Base-by-base conservation (phyloP, 2,329 filamentous ascomycete genomes). In the Trichoderma sp. region DNA sequence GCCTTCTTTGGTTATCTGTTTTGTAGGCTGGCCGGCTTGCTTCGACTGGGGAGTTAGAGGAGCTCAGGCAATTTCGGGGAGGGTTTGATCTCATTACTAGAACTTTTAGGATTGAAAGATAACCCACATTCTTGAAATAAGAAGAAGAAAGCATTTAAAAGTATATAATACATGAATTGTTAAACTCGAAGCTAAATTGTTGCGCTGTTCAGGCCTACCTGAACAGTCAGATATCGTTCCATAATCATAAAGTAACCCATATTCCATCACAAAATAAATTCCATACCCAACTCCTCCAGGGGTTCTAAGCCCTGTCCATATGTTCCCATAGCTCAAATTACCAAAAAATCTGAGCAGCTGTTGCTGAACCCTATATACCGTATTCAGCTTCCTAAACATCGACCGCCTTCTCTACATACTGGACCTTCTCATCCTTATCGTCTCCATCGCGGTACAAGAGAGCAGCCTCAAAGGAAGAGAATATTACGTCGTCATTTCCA, bases 401-500 rank as follows among this genome's bases (percentile, higher is more conserved):
- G 21, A 68, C 35, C 27, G 33, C 49, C 57, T 70, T 70, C 63
- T 70, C 64, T 29, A 67, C 56, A 64, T 59, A 63, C 52, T 65
- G 55, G 5, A 68, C 35, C 53, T 56, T 37, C 7, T 73, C 70
- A 7, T 71, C 70, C n/a, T 56, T 37, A 14, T 73, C 71, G 16
- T 72, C 71, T 13, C 71, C 70, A 13, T 72, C 71, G 19, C 69
- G 65, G 43, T 73, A 70, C 24, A 67, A 64, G 29, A 74, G 65
- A 24, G 73, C 73, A 68, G 68, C 43, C n/a, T 72, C 69, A 27
- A 74, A 59, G 14, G 73, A 70, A 3, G 71, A 63, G 65, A 73
- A 73, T n/a, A 74, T 55, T 29, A 73, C 71, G 61, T 74, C 73
- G 16, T 49, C 69, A 16, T 68, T 65, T 11, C 57, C 71, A 1